Percentiles rank a stretch among this genome's conserved stretches.
phyloP scores from a whole-genome alignment of 208 protist genomes.

The Leishmania martiniquensis region DNA sequence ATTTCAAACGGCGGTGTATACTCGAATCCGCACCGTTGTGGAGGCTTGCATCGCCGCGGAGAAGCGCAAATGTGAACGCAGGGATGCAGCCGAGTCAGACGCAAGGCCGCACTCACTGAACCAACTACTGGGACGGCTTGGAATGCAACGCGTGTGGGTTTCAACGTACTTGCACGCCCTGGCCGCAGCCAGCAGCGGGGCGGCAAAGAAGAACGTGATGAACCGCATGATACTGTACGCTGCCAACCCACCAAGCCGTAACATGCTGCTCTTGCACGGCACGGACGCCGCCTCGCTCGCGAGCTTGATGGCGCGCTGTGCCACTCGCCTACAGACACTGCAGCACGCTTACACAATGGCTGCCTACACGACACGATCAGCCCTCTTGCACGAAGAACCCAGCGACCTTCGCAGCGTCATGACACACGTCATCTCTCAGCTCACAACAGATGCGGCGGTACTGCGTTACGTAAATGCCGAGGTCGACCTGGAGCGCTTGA shows the following conservation, averaged over 20 bases:
- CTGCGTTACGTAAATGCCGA: constrained; percentile 61
- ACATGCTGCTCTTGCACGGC: constrained; percentile 61
- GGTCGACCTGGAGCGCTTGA: constrained; percentile 60
- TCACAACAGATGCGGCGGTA: constrained; percentile 57
- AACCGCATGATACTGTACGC: constrained; percentile 76
- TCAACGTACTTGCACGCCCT: constrained; percentile 25
- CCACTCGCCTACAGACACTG: constrained; percentile 31
- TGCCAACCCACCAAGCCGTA: constrained; percentile 79
- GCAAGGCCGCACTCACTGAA: neutral
- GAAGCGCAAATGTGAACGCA: neutral
- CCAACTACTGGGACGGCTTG: constrained; percentile 7
- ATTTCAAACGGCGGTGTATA: constrained; percentile 64
- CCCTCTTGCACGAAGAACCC: constrained; percentile 54
- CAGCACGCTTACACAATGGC: constrained; percentile 50
- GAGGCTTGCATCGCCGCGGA: constrained; percentile 29
- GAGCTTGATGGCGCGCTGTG: constrained; percentile 45
- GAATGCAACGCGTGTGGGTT: constrained; percentile 16
- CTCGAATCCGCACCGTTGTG: constrained; percentile 49
- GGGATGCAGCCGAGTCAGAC: constrained; percentile 1
- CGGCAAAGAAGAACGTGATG: constrained; percentile 55
- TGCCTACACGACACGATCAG: constrained; percentile 53
- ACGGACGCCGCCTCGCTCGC: constrained; percentile 37
- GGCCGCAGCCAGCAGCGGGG: constrained; percentile 14
- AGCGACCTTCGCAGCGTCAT: constrained; percentile 69
- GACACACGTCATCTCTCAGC: constrained; percentile 61